Evolutionary conservation across 1,284 basidiomycete genomes (phyloP).

Genomic region (Leccinum variabile): DNA sequence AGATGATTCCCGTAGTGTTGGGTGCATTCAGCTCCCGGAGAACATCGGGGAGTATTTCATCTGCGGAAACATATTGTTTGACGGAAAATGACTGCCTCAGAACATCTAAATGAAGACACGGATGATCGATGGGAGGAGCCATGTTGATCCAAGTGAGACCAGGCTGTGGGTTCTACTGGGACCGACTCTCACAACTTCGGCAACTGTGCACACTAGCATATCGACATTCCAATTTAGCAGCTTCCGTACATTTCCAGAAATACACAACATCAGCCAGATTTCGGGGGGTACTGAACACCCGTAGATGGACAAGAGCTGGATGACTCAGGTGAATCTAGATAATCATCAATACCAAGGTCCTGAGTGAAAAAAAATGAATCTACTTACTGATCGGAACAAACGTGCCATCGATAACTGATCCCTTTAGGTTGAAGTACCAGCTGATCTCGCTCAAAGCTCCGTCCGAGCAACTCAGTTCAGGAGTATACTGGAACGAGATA

Average conservation of each 20-base stretch:
- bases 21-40: constrained; percentile 29
- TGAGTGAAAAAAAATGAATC: not conserved
- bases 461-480: constrained; percentile 55
- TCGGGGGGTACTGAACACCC: constrained; percentile 68
- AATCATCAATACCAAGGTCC: constrained; percentile 9
- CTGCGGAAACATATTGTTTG: constrained; percentile 42
- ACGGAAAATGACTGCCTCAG: constrained; percentile 59
- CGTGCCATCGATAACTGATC: constrained; percentile 63
- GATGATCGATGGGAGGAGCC: constrained; percentile 49
- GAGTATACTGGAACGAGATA: constrained; percentile 45
- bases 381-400: constrained; percentile 60
- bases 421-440: constrained; percentile 69
- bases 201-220: not conserved
- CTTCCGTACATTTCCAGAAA: not conserved
- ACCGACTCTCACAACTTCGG: not conserved
- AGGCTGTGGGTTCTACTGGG: not conserved
- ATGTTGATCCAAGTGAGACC: constrained; percentile 34
- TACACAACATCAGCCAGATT: constrained; percentile 39
- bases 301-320: constrained; percentile 50
- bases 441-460: constrained; percentile 51
- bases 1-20: constrained; percentile 44
- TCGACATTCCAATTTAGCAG: not conserved
- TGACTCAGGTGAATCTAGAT: constrained; percentile 47
- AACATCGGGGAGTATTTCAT: constrained; percentile 32
- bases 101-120: constrained; percentile 52